phyloP scores from a whole-genome alignment of 345 rosid species.

The Gossypium arboreum region DNA sequence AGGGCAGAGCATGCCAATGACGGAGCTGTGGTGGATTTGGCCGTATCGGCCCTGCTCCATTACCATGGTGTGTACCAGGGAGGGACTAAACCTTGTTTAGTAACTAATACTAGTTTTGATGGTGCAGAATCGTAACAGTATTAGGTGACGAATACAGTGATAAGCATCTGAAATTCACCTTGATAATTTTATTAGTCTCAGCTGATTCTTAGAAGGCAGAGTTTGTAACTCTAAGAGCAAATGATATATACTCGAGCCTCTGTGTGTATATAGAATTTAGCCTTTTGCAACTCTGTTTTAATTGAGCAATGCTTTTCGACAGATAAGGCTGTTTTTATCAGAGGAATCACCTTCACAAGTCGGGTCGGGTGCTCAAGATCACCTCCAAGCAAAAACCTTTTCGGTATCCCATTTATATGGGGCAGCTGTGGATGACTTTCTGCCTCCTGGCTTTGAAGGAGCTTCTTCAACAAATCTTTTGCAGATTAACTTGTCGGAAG shows the following conservation, averaged over 20 bases:
- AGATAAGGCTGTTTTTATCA: constrained; percentile 20
- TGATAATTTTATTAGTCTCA: not conserved
- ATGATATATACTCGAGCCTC: not conserved
- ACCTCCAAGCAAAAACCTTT: constrained; percentile 79
- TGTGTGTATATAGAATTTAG: too few species aligned
- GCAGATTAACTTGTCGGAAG: constrained; percentile 57
- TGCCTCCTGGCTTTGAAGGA: constrained; percentile 81
- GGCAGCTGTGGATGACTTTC: constrained; percentile 6
- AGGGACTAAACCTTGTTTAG: not conserved
- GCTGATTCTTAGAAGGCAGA: not conserved
- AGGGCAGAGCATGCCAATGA: too few species aligned
- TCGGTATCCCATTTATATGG: constrained; percentile 49
- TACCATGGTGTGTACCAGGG: not conserved
- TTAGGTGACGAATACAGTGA: not conserved
- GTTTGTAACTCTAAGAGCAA: not conserved
- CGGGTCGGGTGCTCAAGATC: constrained; percentile 76
- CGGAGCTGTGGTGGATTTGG: too few species aligned
- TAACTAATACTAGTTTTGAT: not conserved
- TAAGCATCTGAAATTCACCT: not conserved
- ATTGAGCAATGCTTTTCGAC: constrained; percentile 13
- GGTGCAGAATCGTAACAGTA: not conserved
- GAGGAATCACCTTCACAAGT: constrained; percentile 94
- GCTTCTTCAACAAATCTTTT: constrained; percentile 39
- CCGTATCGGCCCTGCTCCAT: too few species aligned
- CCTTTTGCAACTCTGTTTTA: too few species aligned